phyloP scores from a whole-genome alignment of 345 rosid species.

The Excoecaria agallocha region DNA sequence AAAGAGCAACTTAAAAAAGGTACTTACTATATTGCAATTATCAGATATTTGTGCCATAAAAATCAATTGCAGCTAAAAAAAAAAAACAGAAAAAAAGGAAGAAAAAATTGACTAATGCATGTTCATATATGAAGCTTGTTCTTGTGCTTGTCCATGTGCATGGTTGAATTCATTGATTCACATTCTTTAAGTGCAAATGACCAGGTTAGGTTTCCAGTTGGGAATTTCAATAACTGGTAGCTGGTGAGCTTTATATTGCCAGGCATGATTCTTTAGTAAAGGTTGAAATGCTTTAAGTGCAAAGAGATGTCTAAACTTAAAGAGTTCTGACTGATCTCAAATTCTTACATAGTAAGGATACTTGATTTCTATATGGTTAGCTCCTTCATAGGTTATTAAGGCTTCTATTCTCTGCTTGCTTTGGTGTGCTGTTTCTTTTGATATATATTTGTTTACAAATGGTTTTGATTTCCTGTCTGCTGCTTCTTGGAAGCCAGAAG shows the following conservation, averaged over 20 bases:
- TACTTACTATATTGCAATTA: constrained; percentile 17
- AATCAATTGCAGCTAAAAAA: not conserved
- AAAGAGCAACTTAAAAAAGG: constrained; percentile 59
- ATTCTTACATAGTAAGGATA: no score
- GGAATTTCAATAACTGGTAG: no score
- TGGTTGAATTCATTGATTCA: constrained; percentile 2
- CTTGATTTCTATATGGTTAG: no score
- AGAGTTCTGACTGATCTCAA: no score
- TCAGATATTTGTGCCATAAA: not conserved
- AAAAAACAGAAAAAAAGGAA: not conserved
- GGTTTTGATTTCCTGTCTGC: no score
- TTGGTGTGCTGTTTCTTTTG: not conserved
- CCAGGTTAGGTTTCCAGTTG: no score
- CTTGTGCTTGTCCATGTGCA: not conserved
- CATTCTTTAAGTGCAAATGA: not conserved
- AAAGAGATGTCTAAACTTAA: no score
- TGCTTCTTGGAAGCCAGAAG: not conserved
- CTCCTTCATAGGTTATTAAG: not conserved
- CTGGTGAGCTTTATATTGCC: not conserved
- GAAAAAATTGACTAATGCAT: not conserved
- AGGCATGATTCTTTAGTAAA: not conserved
- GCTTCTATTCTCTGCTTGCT: not conserved
- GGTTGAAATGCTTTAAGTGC: not conserved
- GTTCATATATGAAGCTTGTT: not conserved
- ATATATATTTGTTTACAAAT: not conserved